Evolutionary conservation across 139 green algal species (phyloP).

Genomic region (Nannochloris sp.): DNA sequence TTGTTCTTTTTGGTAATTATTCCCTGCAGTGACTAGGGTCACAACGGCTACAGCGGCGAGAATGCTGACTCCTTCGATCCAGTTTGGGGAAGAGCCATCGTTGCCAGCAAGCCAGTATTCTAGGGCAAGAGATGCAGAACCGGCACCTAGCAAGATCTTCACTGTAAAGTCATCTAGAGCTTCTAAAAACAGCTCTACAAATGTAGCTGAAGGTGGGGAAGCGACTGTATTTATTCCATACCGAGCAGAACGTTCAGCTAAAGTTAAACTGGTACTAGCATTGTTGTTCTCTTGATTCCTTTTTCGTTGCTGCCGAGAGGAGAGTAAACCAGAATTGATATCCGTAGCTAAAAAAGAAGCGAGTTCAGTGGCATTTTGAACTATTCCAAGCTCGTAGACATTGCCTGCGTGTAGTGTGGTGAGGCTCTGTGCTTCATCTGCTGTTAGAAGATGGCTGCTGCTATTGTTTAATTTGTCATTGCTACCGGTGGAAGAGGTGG

Average conservation of each 20-base stretch:
- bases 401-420: not conserved
- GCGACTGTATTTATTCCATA: not conserved
- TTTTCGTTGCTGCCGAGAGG: not conserved
- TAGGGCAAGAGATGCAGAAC: slow-evolving; percentile 44
- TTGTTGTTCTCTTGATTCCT: not conserved
- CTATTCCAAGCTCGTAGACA: not conserved
- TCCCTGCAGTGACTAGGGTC: slow-evolving; percentile 57
- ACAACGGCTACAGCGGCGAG: slow-evolving; percentile 67
- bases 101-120: slow-evolving; percentile 13
- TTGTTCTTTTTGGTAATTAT: slow-evolving; percentile 83
- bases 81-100: slow-evolving; percentile 12
- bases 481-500: not conserved
- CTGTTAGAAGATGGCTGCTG: not conserved
- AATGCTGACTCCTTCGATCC: slow-evolving; percentile 70
- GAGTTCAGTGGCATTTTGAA: not conserved
- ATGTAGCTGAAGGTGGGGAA: not conserved
- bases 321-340: not conserved
- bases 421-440: not conserved
- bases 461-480: not conserved
- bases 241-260: not conserved
- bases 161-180: slow-evolving; percentile 47
- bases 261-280: not conserved
- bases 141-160: slow-evolving; percentile 48
- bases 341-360: not conserved
- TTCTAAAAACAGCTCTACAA: slow-evolving; percentile 6